Evolutionary conservation across 768 basidiomycete species (phyloP), one percentile per base, ranked within the genome.

Genomic region (Lactarius hengduanensis): DNA sequence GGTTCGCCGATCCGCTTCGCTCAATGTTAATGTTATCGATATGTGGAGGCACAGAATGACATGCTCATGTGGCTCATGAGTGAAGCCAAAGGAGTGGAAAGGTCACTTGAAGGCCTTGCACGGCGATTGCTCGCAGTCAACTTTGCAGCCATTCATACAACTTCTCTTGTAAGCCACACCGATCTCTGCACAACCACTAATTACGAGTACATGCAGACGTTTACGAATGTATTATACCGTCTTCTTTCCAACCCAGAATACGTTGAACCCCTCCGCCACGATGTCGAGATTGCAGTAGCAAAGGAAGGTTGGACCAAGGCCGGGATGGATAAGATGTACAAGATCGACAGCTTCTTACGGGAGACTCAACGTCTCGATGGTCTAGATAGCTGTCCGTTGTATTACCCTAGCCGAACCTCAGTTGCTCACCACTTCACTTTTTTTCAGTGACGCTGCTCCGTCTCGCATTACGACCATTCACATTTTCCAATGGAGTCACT

Each of bases 21-120:
- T 45, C 28, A 8, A 4, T 32, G 15, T 8, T 3, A 5, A 34
- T 15, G 20, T 9, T 18, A 9, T 54, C 41, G 26, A 71, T 6
- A 47, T 40, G 43, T 54, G 26, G 62, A 16, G 54, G 2, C 45
- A 20, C 57, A 79, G 78, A 76, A 78, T 57, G 80, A 81, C 66
- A 60, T 80, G 71, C 73, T 81, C 13, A 75, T 74, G 38, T 80
- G 79, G 81, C 72, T 81, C 22, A 74, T 81, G 69, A 76, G 76
- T 15, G 75, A 75, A 15, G 73, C 73, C 50, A 54, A 71, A 70
- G 67, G 74, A 67, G 40, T 72, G 65, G 69, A 79, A 70, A 68
- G 71, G 71, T 67, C 71, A 66, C 67, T 74, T 32, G 70, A 76
- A 41, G 73, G 73, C 45, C 62, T 80, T 10, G 60, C 69, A 0